Conservation (phyloP, 371 early-diverging fungal species). For the Saksenaea oblongispora region DNA sequence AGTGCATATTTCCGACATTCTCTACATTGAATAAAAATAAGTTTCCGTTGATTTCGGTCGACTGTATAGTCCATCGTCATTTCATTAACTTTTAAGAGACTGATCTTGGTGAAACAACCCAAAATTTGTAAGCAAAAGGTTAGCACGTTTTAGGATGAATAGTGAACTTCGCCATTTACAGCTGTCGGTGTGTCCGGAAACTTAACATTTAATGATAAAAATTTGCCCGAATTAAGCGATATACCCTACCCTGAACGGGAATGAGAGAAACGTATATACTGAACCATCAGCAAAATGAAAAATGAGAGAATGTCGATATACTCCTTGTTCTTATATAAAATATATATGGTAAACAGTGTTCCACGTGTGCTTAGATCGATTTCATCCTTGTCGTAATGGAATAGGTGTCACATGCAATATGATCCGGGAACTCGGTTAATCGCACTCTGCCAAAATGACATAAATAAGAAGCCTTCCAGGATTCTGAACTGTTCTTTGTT, state of each 20-base stretch:
- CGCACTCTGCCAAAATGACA: neutral
- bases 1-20: neutral
- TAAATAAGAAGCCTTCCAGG: neutral
- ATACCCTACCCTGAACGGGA: neutral
- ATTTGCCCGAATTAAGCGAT: neutral
- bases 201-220: neutral
- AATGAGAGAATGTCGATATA: neutral
- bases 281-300: neutral
- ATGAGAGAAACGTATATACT: neutral
- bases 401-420: neutral
- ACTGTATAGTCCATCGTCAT: neutral
- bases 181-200: too few relatives aligned
- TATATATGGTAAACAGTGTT: neutral
- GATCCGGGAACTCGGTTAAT: neutral
- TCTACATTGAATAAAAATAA: neutral
- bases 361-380: neutral
- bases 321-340: neutral
- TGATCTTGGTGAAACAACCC: neutral
- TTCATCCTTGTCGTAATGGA: neutral
- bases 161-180: too few relatives aligned
- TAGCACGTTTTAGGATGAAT: neutral
- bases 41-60: neutral
- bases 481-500: neutral
- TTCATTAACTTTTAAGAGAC: neutral
- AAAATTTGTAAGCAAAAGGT: neutral